Evolutionary conservation across 345 rosid genomes (phyloP).

Genomic region (Eucalyptus urophylla): DNA sequence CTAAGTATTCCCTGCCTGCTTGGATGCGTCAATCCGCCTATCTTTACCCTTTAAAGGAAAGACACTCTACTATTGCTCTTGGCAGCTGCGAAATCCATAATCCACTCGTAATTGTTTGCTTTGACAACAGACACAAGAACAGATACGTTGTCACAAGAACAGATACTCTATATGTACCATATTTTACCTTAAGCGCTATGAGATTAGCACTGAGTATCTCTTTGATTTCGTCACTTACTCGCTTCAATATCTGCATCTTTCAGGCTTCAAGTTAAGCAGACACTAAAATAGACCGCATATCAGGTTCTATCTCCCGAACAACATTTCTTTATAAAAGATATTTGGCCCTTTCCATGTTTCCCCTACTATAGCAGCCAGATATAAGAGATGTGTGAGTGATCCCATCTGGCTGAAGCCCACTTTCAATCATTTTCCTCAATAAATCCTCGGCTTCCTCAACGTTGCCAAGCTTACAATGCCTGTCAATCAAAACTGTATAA

Average conservation of each 20-base stretch:
- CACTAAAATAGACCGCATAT: background rate
- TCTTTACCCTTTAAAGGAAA: background rate
- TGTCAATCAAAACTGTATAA: conserved; percentile 53
- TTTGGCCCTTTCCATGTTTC: conserved; percentile 23
- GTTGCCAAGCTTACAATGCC: conserved; percentile 33
- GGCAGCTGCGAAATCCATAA: background rate
- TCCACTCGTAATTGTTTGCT: background rate
- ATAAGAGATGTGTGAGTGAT: conserved; percentile 44
- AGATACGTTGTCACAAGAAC: background rate
- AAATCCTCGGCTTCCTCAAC: conserved; percentile 20
- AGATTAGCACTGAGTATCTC: background rate
- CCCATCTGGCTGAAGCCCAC: conserved; percentile 52
- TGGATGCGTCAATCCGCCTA: no score
- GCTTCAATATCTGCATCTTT: background rate
- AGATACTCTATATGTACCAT: background rate
- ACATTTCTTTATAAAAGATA: conserved; percentile 25
- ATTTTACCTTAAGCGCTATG: background rate
- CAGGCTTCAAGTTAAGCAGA: background rate
- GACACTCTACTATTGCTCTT: background rate
- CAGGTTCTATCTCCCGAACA: conserved; percentile 2
- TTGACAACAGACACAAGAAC: background rate
- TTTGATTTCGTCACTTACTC: background rate
- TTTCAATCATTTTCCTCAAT: conserved; percentile 32
- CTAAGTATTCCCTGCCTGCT: no score
- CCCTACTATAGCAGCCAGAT: conserved; percentile 16